These are phyloP conservation scores for Austroboletus niveus DNA, from an alignment of 1,284 basidiomycete species.

Conservation along the genomic window DNA sequence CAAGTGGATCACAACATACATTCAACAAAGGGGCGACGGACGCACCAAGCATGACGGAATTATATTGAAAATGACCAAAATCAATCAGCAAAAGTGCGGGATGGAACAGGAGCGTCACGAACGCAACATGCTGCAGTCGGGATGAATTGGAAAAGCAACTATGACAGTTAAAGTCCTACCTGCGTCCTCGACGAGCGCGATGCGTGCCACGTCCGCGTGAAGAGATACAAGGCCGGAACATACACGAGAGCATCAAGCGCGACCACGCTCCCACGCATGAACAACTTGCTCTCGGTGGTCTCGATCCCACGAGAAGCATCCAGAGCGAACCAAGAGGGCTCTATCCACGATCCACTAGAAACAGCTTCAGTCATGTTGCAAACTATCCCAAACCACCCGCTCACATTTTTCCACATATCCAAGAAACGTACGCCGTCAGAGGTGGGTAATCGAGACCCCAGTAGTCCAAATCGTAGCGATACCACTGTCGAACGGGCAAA, in stretches of 20 bases:
- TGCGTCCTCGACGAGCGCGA: conserved; percentile 69
- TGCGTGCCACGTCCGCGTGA: conserved; percentile 60
- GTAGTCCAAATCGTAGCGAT: conserved; percentile 82
- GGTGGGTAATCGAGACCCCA: conserved; percentile 96
- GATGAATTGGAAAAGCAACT: background rate
- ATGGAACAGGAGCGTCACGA: conserved; percentile 77
- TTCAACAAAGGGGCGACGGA: background rate
- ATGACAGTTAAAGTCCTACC: conserved; percentile 39
- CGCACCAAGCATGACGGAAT: conserved; percentile 84
- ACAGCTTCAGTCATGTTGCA: conserved; percentile 3
- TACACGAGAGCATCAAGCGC: conserved; percentile 71
- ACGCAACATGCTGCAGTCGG: conserved; percentile 58
- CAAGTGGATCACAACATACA: background rate
- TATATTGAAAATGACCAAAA: conserved; percentile 93
- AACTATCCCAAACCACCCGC: conserved; percentile 24
- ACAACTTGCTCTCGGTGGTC: conserved; percentile 62
- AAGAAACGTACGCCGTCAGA: conserved; percentile 85
- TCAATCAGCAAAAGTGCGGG: conserved; percentile 85
- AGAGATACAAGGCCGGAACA: conserved; percentile 68
- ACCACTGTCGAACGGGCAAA: conserved; percentile 76
- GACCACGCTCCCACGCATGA: conserved; percentile 81
- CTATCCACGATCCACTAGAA: conserved; percentile 61
- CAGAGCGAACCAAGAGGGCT: conserved; percentile 74
- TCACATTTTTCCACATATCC: conserved; percentile 70
- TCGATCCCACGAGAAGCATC: conserved; percentile 79